Conservation (phyloP, 768 basidiomycete genomes). For the Suillus brevipes region DNA sequence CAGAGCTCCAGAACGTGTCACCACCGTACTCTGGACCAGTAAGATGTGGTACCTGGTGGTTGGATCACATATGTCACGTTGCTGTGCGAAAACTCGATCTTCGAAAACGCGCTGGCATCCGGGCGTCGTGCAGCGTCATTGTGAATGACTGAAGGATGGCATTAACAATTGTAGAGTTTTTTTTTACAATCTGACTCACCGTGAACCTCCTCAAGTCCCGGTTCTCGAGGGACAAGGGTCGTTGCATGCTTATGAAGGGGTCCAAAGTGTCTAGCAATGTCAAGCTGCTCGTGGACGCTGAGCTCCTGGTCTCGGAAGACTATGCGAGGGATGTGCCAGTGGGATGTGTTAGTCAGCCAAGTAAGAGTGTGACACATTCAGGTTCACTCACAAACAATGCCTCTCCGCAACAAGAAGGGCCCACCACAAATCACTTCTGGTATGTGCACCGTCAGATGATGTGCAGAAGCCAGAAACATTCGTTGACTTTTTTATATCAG, state of each 20-base stretch:
- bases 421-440: slow-evolving; percentile 20
- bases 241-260: slow-evolving; percentile 83
- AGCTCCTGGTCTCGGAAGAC: slow-evolving; percentile 79
- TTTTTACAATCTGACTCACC: slow-evolving; percentile 37
- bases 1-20: slow-evolving; percentile 77
- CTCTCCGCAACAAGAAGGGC: slow-evolving; percentile 75
- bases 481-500: no score
- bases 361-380: slow-evolving; percentile 3
- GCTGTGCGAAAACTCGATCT: slow-evolving; percentile 78
- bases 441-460: no score
- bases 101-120: slow-evolving; percentile 64
- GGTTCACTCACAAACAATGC: slow-evolving; percentile 63
- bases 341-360: background rate
- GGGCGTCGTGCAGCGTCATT: slow-evolving; percentile 64
- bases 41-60: slow-evolving; percentile 74
- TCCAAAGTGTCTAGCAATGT: slow-evolving; percentile 71
- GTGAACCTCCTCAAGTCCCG: slow-evolving; percentile 69
- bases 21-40: slow-evolving; percentile 69
- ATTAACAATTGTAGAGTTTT: slow-evolving; percentile 6
- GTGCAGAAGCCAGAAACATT: no score
- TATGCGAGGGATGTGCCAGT: slow-evolving; percentile 28
- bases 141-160: slow-evolving; percentile 56
- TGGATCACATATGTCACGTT: slow-evolving; percentile 82
- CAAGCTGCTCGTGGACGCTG: slow-evolving; percentile 65
- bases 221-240: slow-evolving; percentile 68